Percentiles rank a stretch among this genome's conserved stretches.
Conservation (phyloP, 2,329 filamentous ascomycete genomes). For the Pseudogymnoascus sp. region DNA sequence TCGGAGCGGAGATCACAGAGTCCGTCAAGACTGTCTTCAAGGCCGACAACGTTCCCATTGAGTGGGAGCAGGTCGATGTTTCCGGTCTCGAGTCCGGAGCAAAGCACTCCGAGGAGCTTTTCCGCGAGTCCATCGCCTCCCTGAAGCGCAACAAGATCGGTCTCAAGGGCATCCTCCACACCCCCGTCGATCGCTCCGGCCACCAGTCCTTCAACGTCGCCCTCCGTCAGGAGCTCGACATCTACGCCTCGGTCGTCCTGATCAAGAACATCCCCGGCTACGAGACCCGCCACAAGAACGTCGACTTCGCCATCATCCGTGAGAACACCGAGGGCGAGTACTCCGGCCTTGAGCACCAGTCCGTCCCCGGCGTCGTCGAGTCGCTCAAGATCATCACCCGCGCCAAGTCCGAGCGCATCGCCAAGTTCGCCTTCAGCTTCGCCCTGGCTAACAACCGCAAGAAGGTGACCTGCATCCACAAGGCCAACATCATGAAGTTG, state of each 20-base stretch:
- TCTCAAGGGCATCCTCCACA: constrained; percentile 98
- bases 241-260: constrained; percentile 94
- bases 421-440: constrained; percentile 97
- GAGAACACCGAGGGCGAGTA: constrained; percentile 99
- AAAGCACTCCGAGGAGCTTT: constrained; percentile 86
- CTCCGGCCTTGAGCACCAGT: constrained; percentile 97
- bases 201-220: constrained; percentile 99
- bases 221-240: constrained; percentile 97
- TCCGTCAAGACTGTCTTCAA: constrained; percentile 99
- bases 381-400: constrained; percentile 99
- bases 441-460: constrained; percentile 97
- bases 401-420: constrained; percentile 97
- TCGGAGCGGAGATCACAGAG: constrained; percentile 95
- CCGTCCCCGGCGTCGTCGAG: constrained; percentile 91
- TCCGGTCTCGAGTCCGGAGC: constrained; percentile 77
- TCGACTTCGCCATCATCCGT: constrained; percentile 98
- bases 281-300: constrained; percentile 91
- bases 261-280: constrained; percentile 99
- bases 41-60: constrained; percentile 95
- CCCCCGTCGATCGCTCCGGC: constrained; percentile 89
- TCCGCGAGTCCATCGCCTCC: constrained; percentile 90
- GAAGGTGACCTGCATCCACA: constrained; percentile 99
- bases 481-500: constrained; percentile 99
- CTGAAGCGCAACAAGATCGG: constrained; percentile 98
- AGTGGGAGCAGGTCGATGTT: constrained; percentile 98